These are phyloP conservation scores for Ophiostoma ips DNA, from an alignment of 2,329 filamentous ascomycete species.

Conservation along the genomic window DNA sequence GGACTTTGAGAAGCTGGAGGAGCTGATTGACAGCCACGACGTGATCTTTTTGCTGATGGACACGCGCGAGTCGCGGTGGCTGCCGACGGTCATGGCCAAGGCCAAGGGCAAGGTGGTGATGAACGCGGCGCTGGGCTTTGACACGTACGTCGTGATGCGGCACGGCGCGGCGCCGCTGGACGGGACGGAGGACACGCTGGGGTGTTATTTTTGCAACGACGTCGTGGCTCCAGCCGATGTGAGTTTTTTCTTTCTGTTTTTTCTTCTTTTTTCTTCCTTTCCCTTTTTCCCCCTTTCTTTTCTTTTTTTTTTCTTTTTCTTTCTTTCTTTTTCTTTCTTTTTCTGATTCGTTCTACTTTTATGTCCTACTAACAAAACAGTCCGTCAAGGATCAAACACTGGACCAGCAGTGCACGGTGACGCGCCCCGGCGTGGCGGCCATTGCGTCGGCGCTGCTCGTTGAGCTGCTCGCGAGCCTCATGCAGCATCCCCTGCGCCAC, in stretches of 20 bases:
- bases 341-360: slow-evolving; percentile 20
- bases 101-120: slow-evolving; percentile 86
- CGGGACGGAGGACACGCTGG: slow-evolving; percentile 52
- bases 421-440: slow-evolving; percentile 78
- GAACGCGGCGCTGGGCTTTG: slow-evolving; percentile 91
- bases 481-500: slow-evolving; percentile 70
- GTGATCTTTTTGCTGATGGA: slow-evolving; percentile 96
- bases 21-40: slow-evolving; percentile 72
- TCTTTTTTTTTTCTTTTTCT: slow-evolving; percentile 20
- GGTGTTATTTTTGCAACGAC: slow-evolving; percentile 98
- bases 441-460: slow-evolving; percentile 86
- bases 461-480: slow-evolving; percentile 72
- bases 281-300: neutral
- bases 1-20: slow-evolving; percentile 63
- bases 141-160: slow-evolving; percentile 94
- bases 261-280: no score
- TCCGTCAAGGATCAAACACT: slow-evolving; percentile 89
- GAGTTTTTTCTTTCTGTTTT: slow-evolving; percentile 32
- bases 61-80: slow-evolving; percentile 83
- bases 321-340: neutral
- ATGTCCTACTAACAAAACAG: slow-evolving; percentile 28
- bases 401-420: slow-evolving; percentile 96
- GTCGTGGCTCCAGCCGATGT: slow-evolving; percentile 90
- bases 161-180: slow-evolving; percentile 57
- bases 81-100: slow-evolving; percentile 94